phyloP scores from a whole-genome alignment of 768 basidiomycete species.

The Leccinellum luteum region DNA sequence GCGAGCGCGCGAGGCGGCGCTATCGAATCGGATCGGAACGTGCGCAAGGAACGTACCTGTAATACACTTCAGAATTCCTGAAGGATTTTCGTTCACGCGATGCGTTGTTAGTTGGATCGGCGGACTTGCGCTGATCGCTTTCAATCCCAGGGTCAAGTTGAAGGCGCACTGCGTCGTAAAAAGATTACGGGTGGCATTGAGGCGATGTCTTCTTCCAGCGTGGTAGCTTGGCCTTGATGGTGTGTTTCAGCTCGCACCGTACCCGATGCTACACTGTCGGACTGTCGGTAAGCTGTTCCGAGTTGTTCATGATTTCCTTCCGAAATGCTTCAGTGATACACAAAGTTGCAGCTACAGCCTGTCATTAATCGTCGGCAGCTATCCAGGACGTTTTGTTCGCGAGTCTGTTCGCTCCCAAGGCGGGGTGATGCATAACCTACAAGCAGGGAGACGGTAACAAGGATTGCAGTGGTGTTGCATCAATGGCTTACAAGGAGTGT shows the following conservation, averaged over 20 bases:
- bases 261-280: constrained; percentile 79
- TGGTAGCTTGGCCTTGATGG: constrained; percentile 93
- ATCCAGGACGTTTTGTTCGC: constrained; percentile 79
- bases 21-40: too few species aligned
- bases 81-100: too few species aligned
- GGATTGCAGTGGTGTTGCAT: too few species aligned
- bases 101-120: constrained; percentile 68
- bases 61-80: too few species aligned
- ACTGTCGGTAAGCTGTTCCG: constrained; percentile 60
- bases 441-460: too few species aligned
- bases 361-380: too few species aligned
- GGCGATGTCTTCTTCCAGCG: constrained; percentile 91
- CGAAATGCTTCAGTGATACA: not conserved
- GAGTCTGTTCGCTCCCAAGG: constrained; percentile 35
- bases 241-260: constrained; percentile 90
- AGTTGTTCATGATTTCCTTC: constrained; percentile 3
- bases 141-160: constrained; percentile 99
- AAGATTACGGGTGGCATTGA: constrained; percentile 99
- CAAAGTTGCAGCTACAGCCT: not conserved
- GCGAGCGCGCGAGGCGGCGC: too few species aligned
- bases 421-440: too few species aligned
- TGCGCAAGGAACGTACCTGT: too few species aligned
- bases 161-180: constrained; percentile 90
- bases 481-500: too few species aligned
- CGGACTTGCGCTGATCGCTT: constrained; percentile 80